Evolutionary conservation across 495 filamentous ascomycete genomes (phyloP), one percentile per base, ranked within the genome.

Genomic region (Cryomyces minteri): DNA sequence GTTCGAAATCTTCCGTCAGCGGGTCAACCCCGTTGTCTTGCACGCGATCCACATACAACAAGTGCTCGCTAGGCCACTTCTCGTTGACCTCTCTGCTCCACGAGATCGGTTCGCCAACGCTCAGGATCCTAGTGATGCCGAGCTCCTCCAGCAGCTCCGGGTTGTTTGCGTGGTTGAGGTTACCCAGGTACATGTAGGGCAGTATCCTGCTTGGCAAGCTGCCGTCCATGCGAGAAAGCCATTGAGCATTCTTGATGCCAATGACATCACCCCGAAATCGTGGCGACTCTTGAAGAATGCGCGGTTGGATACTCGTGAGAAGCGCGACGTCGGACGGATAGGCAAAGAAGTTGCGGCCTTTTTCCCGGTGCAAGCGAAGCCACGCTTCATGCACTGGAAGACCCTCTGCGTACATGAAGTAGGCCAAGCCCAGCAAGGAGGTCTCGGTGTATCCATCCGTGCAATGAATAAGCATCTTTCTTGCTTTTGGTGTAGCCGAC

Each of bases 1-100:
- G 69, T 53, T 79, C 76, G 64, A 94, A 94, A 48, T 94, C 85
- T 31, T 82, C 73, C 42, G 80, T 88, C 55, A 98, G 61, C 4
- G 86, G 78, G 57, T 98, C 90, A 46, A 96, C 88, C 28, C 90
- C 90, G 53, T 98, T 98, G 52, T 98, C 90, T 58, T 96, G 90
- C 10, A 98, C 84, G 14, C 80, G 68, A 51, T 84, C 76, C 37
- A 98, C 74, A 38, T 76, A 69, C 61, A 92, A 74, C 14, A 90
- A 56, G 43, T 88, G 87, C 30, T 86, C 79, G 11, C 61, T 52
- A 0, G 79, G 80, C 77, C 83, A 92, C 31, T 62, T 66, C 30
- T 73, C 68, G 28, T 76, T 59, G 36, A 48, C 30, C 8, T 71
- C 68, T 12, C 78, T 70, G 10, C 68, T 65, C 90, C 90, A 98